Conservation (phyloP, 2,329 filamentous ascomycete species). For the Aspergillus fijiensis region DNA sequence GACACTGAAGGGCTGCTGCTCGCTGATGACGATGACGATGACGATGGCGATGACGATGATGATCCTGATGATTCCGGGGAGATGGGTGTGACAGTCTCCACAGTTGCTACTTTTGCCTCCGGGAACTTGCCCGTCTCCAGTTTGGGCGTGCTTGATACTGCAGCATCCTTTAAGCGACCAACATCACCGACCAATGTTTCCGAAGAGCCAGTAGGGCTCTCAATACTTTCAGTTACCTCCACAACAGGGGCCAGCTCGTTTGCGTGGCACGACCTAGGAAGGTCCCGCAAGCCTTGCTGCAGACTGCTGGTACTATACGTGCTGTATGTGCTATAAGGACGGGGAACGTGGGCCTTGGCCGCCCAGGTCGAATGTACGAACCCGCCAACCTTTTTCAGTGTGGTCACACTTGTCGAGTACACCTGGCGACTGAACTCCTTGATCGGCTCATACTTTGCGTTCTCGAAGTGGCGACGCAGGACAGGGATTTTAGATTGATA, state of each 20-base stretch:
- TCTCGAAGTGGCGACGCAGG: not conserved
- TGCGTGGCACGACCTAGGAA: not conserved
- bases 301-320: not conserved
- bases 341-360: not conserved
- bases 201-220: not conserved
- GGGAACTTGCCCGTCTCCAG: conserved; percentile 1
- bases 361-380: not conserved
- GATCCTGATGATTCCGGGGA: not conserved
- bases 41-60: no score
- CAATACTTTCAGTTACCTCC: not conserved
- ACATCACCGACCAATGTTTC: conserved; percentile 6
- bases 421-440: not conserved
- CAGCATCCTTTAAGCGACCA: conserved; percentile 1
- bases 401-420: not conserved
- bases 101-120: conserved; percentile 2
- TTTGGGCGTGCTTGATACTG: not conserved
- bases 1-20: not conserved
- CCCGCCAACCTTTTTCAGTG: not conserved
- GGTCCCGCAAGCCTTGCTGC: not conserved
- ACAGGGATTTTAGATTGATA: not conserved
- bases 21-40: not conserved
- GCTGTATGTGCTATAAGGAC: not conserved
- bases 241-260: not conserved
- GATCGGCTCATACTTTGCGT: not conserved
- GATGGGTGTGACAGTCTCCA: not conserved